Evolutionary conservation across 306 rosid genomes (phyloP).

Genomic region (Gillenia trifoliata): DNA sequence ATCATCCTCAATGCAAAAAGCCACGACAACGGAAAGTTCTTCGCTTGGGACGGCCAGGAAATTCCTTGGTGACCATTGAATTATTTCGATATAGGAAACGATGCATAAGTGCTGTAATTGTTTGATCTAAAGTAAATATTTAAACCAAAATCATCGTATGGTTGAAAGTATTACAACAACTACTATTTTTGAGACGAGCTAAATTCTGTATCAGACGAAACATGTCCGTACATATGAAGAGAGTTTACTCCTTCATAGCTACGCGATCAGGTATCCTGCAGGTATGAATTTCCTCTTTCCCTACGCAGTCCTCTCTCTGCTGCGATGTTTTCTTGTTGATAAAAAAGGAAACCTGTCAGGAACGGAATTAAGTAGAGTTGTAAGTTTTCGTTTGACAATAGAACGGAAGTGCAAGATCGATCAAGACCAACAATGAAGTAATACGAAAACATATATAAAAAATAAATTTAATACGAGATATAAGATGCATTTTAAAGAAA

Average conservation of each 20-base stretch:
- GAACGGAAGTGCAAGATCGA: too few relatives aligned
- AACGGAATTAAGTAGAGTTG: too few relatives aligned
- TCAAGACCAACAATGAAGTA: too few relatives aligned
- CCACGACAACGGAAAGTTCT: constrained; percentile 82
- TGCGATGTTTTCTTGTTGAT: too few relatives aligned
- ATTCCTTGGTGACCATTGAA: constrained; percentile 62
- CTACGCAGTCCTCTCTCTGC: background rate
- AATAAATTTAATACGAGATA: too few relatives aligned
- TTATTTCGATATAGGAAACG: background rate
- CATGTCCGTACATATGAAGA: background rate
- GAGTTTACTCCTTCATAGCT: background rate
- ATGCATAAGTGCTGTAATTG: background rate
- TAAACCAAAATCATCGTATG: background rate
- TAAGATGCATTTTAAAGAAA: too few relatives aligned
- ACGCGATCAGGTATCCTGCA: background rate
- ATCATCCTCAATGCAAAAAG: constrained; percentile 59
- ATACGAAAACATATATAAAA: too few relatives aligned
- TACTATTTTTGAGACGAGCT: background rate
- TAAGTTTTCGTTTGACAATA: too few relatives aligned
- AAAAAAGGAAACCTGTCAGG: too few relatives aligned
- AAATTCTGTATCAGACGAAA: background rate
- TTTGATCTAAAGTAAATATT: background rate
- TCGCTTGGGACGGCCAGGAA: constrained; percentile 97
- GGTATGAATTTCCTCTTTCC: background rate
- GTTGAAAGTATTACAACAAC: background rate